Conservation (phyloP, 768 basidiomycete species). For the Suillus sp. region DNA sequence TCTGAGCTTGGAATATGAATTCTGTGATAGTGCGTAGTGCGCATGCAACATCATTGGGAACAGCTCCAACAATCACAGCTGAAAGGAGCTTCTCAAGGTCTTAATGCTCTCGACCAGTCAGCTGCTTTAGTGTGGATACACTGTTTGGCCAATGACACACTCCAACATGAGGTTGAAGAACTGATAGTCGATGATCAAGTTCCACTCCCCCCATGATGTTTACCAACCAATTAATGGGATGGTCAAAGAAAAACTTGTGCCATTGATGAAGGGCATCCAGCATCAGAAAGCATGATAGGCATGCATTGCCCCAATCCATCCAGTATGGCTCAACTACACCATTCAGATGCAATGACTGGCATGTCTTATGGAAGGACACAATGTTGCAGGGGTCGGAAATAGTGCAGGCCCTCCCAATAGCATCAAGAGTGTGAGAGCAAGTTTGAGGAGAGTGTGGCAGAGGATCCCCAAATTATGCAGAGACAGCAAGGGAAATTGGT, state of each 20-base stretch:
- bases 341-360: too few relatives aligned
- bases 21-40: conserved; percentile 39
- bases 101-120: conserved; percentile 6
- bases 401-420: conserved; percentile 11
- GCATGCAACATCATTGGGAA: conserved; percentile 30
- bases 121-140: conserved; percentile 16
- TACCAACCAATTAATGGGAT: conserved; percentile 11
- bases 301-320: conserved; percentile 27
- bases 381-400: conserved; percentile 27
- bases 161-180: conserved; percentile 22
- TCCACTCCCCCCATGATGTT: conserved; percentile 23
- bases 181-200: conserved; percentile 28
- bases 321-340: too few relatives aligned
- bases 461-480: conserved; percentile 21
- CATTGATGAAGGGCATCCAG: conserved; percentile 33
- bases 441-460: too few relatives aligned
- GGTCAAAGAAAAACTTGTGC: conserved; percentile 31
- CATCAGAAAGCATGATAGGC: conserved; percentile 25
- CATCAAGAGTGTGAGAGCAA: conserved; percentile 3
- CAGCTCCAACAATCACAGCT: conserved; percentile 20
- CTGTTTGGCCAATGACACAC: conserved; percentile 11
- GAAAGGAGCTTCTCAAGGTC: conserved; percentile 15
- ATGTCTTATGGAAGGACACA: too few relatives aligned
- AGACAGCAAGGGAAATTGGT: conserved; percentile 18
- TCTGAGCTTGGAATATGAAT: conserved; percentile 41